Percentiles rank a stretch among this genome's conserved stretches.
Evolutionary conservation across 2,329 filamentous ascomycete genomes (phyloP).

Genomic region (Plenodomus lindquistii): DNA sequence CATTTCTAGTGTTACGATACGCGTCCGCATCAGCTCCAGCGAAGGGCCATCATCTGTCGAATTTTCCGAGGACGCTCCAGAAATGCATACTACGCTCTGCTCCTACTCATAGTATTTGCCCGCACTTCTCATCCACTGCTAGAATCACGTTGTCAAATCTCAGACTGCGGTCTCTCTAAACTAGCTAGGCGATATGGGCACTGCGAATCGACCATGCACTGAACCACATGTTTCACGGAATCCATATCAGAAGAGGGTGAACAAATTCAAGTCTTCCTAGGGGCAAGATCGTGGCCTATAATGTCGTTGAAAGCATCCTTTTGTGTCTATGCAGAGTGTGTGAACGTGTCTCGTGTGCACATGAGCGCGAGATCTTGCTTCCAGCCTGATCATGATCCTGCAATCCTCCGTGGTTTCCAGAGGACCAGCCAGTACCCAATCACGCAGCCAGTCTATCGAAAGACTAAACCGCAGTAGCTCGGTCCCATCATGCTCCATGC

Average conservation of each 20-base stretch:
- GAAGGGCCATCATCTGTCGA: no score
- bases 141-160: no score
- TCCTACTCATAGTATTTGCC: no score
- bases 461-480: neutral
- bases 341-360: neutral
- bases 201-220: no score
- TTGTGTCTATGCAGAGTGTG: neutral
- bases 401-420: neutral
- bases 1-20: no score
- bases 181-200: no score
- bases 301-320: conserved; percentile 3
- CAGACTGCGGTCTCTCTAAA: no score
- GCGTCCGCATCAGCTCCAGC: no score
- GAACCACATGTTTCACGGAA: neutral
- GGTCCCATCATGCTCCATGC: conserved; percentile 5
- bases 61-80: no score
- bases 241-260: neutral
- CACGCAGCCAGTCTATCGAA: neutral
- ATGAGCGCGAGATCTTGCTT: neutral
- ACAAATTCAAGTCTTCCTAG: neutral
- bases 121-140: no score
- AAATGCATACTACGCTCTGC: no score
- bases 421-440: neutral
- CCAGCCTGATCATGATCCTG: neutral
- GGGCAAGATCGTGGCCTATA: neutral